A percentile compares a stretch with the other conserved stretches of the same genome.
Evolutionary conservation across 345 rosid genomes (phyloP).

Genomic region (Anastatica hierochuntica): DNA sequence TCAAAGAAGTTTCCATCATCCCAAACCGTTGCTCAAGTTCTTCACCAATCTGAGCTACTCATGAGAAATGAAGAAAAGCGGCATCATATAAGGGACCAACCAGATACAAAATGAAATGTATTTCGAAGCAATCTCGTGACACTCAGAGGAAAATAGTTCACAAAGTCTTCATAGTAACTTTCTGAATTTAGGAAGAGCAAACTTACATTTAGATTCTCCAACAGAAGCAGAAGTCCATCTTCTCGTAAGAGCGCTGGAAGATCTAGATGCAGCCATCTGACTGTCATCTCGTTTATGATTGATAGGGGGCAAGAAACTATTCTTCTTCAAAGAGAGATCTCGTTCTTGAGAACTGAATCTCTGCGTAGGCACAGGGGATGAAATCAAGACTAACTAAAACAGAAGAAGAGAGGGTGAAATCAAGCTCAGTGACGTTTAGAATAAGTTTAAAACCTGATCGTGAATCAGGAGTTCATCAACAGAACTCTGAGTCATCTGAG

Average conservation of each 20-base stretch:
- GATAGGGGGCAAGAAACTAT: constrained; percentile 39
- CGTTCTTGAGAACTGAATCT: constrained; percentile 66
- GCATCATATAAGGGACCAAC: neutral
- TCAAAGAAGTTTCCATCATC: constrained; percentile 66
- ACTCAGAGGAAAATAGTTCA: neutral
- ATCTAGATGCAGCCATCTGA: constrained; percentile 44
- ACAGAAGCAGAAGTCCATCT: constrained; percentile 50
- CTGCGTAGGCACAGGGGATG: constrained; percentile 27
- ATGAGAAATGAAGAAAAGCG: constrained; percentile 9
- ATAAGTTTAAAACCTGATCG: constrained; percentile 43
- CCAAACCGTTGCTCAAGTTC: constrained; percentile 66
- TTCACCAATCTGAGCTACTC: constrained; percentile 53
- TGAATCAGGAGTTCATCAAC: constrained; percentile 43
- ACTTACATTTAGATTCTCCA: constrained; percentile 46
- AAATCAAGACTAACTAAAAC: neutral
- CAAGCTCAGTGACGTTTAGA: neutral
- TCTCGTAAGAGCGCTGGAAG: constrained; percentile 38
- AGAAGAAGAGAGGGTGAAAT: neutral
- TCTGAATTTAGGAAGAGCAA: neutral
- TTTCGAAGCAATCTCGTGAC: neutral
- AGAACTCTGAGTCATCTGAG: constrained; percentile 77
- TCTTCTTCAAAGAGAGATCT: constrained; percentile 44
- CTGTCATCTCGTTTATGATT: constrained; percentile 49
- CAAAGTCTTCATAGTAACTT: neutral
- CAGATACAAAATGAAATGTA: neutral